A percentile compares a stretch with the other conserved stretches of the same genome.
phyloP scores from a whole-genome alignment of 2,329 filamentous ascomycete genomes.

The Leptodontidium sp. region DNA sequence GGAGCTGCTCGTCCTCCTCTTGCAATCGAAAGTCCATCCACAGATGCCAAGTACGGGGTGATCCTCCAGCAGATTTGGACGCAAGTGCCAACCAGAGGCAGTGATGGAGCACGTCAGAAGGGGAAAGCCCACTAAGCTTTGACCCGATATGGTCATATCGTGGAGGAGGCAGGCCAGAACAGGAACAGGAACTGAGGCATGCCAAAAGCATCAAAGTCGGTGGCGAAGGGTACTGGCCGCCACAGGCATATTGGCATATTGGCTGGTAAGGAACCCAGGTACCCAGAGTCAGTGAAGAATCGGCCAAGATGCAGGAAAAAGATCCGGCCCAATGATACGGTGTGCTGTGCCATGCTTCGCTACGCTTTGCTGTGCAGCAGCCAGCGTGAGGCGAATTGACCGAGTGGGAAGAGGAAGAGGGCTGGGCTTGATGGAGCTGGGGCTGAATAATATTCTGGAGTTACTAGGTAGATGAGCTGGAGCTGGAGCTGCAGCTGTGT shows the following conservation, averaged over 20 bases:
- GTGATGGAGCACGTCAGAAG: constrained; percentile 12
- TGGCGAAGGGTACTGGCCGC: not conserved
- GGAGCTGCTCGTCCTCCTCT: too few species aligned
- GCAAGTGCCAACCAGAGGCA: not conserved
- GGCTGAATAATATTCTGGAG: not conserved
- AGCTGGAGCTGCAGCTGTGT: too few species aligned
- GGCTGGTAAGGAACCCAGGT: not conserved
- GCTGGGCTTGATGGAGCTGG: not conserved
- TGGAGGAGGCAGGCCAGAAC: constrained; percentile 2
- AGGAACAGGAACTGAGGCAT: not conserved
- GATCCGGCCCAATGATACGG: not conserved
- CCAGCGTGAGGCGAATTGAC: not conserved
- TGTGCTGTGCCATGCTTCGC: not conserved
- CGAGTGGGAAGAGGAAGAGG: not conserved
- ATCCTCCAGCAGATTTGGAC: not conserved
- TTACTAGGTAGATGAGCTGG: not conserved
- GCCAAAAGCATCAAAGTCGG: not conserved
- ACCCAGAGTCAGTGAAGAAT: not conserved
- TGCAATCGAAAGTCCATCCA: not conserved
- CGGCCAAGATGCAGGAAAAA: not conserved
- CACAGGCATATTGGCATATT: not conserved
- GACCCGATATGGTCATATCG: not conserved
- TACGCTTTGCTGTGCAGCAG: not conserved
- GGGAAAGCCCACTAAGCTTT: constrained; percentile 5
- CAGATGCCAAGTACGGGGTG: not conserved